These are phyloP conservation scores for Polyporus arcularius DNA, from an alignment of 768 basidiomycete genomes.

Conservation along the genomic window DNA sequence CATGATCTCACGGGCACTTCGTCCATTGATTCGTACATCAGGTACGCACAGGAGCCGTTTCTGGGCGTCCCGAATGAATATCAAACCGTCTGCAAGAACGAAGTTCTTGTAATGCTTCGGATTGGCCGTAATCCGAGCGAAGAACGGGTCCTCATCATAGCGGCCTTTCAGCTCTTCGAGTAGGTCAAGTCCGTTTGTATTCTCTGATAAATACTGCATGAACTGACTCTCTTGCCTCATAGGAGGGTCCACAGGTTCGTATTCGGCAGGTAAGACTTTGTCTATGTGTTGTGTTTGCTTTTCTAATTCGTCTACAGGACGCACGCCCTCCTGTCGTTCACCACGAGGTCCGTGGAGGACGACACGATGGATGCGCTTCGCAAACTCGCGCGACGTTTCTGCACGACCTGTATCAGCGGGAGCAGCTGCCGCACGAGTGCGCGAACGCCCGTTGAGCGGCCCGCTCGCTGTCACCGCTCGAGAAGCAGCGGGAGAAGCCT, in stretches of 20 bases:
- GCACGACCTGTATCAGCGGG: neutral
- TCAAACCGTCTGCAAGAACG: slow-evolving; percentile 13
- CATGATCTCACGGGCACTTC: slow-evolving; percentile 28
- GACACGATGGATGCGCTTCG: neutral
- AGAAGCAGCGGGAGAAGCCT: too few species aligned
- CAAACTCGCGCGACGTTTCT: neutral
- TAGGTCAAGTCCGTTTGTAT: neutral
- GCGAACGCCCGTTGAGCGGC: neutral
- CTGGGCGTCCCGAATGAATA: slow-evolving; percentile 5
- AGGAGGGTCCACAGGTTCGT: neutral
- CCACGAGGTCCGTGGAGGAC: neutral
- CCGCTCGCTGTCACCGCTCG: too few species aligned
- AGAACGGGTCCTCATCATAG: neutral
- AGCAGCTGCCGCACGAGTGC: neutral
- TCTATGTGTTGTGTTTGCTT: too few species aligned
- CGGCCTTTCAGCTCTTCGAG: neutral
- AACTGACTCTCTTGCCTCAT: neutral
- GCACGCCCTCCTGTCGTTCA: neutral
- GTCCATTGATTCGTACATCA: slow-evolving; percentile 18
- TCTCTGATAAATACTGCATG: neutral
- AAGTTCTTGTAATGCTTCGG: slow-evolving; percentile 15
- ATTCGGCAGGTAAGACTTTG: too few species aligned
- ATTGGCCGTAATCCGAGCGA: neutral
- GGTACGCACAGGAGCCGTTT: slow-evolving; percentile 32
- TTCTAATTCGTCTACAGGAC: neutral